A percentile compares a stretch with the other conserved stretches of the same genome.
Conservation (phyloP, 2,329 filamentous ascomycete species). For the Helminthosporium solani region DNA sequence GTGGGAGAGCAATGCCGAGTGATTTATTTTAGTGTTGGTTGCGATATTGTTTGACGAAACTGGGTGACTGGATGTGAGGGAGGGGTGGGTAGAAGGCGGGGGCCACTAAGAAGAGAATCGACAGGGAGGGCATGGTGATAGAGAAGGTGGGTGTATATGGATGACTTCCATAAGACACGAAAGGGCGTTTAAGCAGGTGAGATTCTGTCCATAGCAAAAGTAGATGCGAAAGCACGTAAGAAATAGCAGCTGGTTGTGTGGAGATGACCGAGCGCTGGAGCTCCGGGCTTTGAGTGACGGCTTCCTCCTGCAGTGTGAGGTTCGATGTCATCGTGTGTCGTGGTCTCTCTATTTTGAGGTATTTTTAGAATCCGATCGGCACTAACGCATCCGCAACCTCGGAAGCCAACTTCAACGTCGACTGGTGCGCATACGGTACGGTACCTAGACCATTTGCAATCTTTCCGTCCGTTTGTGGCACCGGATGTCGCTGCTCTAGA, state of each 20-base stretch:
- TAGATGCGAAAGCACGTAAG: slow-evolving; percentile 5
- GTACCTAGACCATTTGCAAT: slow-evolving; percentile 1
- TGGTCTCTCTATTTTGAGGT: neutral
- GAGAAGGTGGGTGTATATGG: slow-evolving; percentile 2
- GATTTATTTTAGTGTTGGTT: slow-evolving; percentile 10
- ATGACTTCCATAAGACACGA: slow-evolving; percentile 15
- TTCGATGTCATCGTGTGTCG: neutral
- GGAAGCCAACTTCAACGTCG: slow-evolving; percentile 8
- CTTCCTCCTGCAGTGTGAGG: neutral
- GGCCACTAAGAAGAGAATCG: slow-evolving; percentile 7
- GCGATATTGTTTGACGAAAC: neutral
- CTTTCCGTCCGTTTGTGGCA: slow-evolving; percentile 5
- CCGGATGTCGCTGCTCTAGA: slow-evolving; percentile 1
- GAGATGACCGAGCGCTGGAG: slow-evolving; percentile 21
- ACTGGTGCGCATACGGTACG: slow-evolving; percentile 1
- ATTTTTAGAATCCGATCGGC: slow-evolving; percentile 6
- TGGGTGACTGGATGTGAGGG: neutral
- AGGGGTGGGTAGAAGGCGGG: neutral
- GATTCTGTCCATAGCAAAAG: slow-evolving; percentile 17
- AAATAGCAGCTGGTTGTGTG: neutral
- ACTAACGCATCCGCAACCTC: slow-evolving; percentile 7
- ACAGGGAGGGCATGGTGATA: neutral
- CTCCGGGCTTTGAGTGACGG: slow-evolving; percentile 4
- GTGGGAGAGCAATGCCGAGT: neutral
- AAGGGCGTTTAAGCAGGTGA: slow-evolving; percentile 36